Evolutionary conservation across 805 yeast genomes (phyloP).

Genomic region (Candida tammaniensis): DNA sequence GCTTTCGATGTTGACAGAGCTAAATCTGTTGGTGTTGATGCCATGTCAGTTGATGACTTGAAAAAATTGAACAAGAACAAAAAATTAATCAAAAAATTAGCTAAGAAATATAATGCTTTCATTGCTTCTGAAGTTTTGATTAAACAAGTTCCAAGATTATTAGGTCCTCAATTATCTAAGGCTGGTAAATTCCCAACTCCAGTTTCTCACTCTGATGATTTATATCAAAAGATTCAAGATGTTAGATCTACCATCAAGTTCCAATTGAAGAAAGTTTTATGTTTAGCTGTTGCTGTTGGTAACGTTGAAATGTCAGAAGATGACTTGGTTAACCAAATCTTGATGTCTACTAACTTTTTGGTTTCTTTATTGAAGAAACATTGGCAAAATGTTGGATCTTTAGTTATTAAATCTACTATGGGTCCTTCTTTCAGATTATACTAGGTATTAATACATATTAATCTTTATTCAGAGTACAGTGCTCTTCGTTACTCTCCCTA

Average conservation of each 20-base stretch:
- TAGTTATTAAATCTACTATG: slow-evolving; percentile 98
- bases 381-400: slow-evolving; percentile 99
- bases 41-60: slow-evolving; percentile 99
- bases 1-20: slow-evolving; percentile 99
- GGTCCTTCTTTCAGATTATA: slow-evolving; percentile 99
- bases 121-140: slow-evolving; percentile 98
- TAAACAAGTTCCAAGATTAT: slow-evolving; percentile 99
- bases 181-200: slow-evolving; percentile 99
- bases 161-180: slow-evolving; percentile 99
- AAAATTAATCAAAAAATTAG: slow-evolving; percentile 98
- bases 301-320: slow-evolving; percentile 99
- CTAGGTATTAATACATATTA: slow-evolving; percentile 41
- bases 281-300: slow-evolving; percentile 99
- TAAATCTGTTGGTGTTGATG: slow-evolving; percentile 97
- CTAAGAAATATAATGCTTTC: slow-evolving; percentile 99
- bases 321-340: slow-evolving; percentile 91
- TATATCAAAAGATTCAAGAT: slow-evolving; percentile 92
- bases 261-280: slow-evolving; percentile 99
- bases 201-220: slow-evolving; percentile 98
- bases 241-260: slow-evolving; percentile 99
- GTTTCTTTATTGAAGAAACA: slow-evolving; percentile 99
- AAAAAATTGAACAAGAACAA: slow-evolving; percentile 99
- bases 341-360: slow-evolving; percentile 98
- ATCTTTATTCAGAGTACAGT: neutral
- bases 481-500: no score